These are phyloP conservation scores for Grosmannia huntii DNA, from an alignment of 2,329 filamentous ascomycete species.

Conservation along the genomic window DNA sequence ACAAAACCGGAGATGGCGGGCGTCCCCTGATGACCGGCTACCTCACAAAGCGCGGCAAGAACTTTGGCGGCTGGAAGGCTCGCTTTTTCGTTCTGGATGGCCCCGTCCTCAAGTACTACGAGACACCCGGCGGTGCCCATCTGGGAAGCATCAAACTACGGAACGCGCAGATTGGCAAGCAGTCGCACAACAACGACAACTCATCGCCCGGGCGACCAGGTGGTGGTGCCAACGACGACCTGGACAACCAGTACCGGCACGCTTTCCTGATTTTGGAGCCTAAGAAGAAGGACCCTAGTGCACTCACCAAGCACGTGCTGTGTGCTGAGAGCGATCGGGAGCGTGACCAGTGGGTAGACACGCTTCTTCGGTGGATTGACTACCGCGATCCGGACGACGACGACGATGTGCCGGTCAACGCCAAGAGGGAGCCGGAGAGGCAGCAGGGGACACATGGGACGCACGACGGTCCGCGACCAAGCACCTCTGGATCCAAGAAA, in stretches of 20 bases:
- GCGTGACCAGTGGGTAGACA: slow-evolving; percentile 87
- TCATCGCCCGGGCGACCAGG: slow-evolving; percentile 43
- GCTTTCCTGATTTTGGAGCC: slow-evolving; percentile 91
- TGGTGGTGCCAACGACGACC: slow-evolving; percentile 49
- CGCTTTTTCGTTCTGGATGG: slow-evolving; percentile 50
- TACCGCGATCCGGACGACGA: slow-evolving; percentile 50
- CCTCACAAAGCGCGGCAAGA: slow-evolving; percentile 92
- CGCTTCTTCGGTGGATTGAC: slow-evolving; percentile 80
- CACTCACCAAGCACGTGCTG: slow-evolving; percentile 81
- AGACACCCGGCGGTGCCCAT: slow-evolving; percentile 79
- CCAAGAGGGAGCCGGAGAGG: slow-evolving; percentile 26
- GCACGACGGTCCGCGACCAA: background rate
- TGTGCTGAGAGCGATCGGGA: slow-evolving; percentile 92
- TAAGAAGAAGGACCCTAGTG: slow-evolving; percentile 87
- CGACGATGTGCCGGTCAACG: slow-evolving; percentile 16
- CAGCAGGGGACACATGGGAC: slow-evolving; percentile 17
- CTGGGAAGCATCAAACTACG: slow-evolving; percentile 87
- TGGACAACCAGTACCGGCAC: slow-evolving; percentile 90
- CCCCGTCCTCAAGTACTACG: slow-evolving; percentile 71
- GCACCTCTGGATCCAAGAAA: slow-evolving; percentile 13
- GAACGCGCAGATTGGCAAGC: slow-evolving; percentile 87
- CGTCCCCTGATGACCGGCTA: slow-evolving; percentile 74
- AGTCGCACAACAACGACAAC: slow-evolving; percentile 53
- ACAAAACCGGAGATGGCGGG: slow-evolving; percentile 44
- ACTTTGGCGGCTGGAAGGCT: slow-evolving; percentile 98